Conservation (phyloP, 2,329 filamentous ascomycete genomes). For the Akanthomyces dipterigenus region DNA sequence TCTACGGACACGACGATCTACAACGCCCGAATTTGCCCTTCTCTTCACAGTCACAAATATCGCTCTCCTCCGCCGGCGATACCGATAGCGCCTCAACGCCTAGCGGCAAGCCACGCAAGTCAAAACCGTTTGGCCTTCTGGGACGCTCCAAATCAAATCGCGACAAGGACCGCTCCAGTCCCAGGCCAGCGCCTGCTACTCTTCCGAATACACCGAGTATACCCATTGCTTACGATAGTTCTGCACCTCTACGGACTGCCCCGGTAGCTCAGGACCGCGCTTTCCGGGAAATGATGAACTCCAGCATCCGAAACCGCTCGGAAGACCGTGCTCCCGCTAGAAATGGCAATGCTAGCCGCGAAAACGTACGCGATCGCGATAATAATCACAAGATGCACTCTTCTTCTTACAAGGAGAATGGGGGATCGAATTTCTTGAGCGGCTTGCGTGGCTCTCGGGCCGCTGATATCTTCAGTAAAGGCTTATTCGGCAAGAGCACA, state of each 20-base stretch:
- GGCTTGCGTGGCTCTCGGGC: conserved; percentile 69
- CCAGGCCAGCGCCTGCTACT: conserved; percentile 27
- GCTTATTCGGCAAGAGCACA: conserved; percentile 71
- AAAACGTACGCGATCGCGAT: conserved; percentile 36
- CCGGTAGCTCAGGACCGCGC: conserved; percentile 59
- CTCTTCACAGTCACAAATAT: conserved; percentile 45
- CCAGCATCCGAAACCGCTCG: conserved; percentile 62
- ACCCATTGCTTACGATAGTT: conserved; percentile 23
- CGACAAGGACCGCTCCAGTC: conserved; percentile 40
- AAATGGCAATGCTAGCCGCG: conserved; percentile 37
- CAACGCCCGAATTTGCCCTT: conserved; percentile 24
- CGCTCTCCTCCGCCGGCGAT: conserved; percentile 43
- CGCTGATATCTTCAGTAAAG: conserved; percentile 75
- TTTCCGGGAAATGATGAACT: conserved; percentile 61
- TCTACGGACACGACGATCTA: conserved; percentile 13
- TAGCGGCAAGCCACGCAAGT: conserved; percentile 42
- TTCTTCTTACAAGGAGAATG: conserved; percentile 54
- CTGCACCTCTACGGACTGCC: conserved; percentile 48
- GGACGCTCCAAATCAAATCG: conserved; percentile 45
- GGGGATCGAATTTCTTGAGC: conserved; percentile 60
- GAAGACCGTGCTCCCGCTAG: conserved; percentile 54
- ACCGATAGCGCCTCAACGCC: conserved; percentile 32
- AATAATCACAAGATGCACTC: conserved; percentile 34
- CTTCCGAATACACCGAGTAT: conserved; percentile 20
- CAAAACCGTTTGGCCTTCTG: conserved; percentile 48